These are phyloP conservation scores for Neofusicoccum laricinum DNA, from an alignment of 2,329 filamentous ascomycete species.

Conservation along the genomic window DNA sequence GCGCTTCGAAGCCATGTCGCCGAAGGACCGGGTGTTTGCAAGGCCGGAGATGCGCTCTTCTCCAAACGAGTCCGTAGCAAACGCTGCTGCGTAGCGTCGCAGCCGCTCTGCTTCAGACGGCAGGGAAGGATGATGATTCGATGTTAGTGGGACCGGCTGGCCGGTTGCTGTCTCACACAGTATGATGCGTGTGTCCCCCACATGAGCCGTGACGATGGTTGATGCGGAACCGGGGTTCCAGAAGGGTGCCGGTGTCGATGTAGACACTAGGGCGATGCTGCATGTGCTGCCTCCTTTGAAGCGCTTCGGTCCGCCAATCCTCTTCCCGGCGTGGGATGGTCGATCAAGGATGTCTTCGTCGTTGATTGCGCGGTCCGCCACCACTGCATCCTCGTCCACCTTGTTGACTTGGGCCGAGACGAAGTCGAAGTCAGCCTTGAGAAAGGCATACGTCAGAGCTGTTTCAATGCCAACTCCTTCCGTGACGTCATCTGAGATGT, in stretches of 20 bases:
- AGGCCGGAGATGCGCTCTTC: constrained; percentile 93
- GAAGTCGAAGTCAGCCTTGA: constrained; percentile 93
- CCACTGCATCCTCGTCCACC: constrained; percentile 63
- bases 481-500: constrained; percentile 24
- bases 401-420: constrained; percentile 84
- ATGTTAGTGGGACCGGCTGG: constrained; percentile 74
- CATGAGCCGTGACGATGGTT: constrained; percentile 82
- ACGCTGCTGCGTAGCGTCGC: constrained; percentile 78
- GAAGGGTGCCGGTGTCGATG: constrained; percentile 85
- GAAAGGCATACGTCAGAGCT: constrained; percentile 85
- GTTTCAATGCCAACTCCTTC: constrained; percentile 65
- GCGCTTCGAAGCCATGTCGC: constrained; percentile 86
- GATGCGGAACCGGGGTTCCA: constrained; percentile 89
- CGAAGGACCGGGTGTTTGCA: constrained; percentile 91
- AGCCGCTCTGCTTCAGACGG: constrained; percentile 80
- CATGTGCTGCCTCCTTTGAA: constrained; percentile 95
- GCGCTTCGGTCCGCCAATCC: constrained; percentile 70
- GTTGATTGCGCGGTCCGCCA: constrained; percentile 76
- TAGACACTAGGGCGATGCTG: constrained; percentile 85
- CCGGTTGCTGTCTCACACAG: constrained; percentile 86
- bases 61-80: constrained; percentile 94
- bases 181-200: constrained; percentile 88
- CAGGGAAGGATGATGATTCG: constrained; percentile 87
- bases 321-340: constrained; percentile 46
- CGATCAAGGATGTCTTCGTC: constrained; percentile 77